Base-by-base conservation (phyloP, 768 basidiomycete genomes). In the Gyrodon lividus region DNA sequence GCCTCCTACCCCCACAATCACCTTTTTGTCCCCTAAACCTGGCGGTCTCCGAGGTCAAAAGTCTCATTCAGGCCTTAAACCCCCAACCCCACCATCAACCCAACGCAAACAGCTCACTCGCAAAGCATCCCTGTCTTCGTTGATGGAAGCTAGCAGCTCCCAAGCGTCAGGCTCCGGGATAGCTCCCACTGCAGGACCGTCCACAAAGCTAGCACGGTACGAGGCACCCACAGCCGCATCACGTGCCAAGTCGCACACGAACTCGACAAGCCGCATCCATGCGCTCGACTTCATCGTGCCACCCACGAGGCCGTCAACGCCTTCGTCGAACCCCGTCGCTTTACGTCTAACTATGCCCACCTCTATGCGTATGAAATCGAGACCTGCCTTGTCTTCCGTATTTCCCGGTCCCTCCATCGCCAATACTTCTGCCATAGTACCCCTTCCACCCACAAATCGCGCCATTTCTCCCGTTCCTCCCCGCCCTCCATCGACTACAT, bases 311-410 rank as follows among this genome's bases (percentile, higher is more conserved):
- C 89, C 89, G 2, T 84, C 82, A 22, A 92, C 91, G 2, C 89
- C 90, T 1, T 88, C 88, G 10, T 79, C 86, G 5, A 90, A 88
- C 67, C 77, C 88, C 19, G 80, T 78, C 10, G 89, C 88, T 17
- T 76, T 89, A 46, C 83, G 90, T 44, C 76, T 94, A 45, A 95
- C 92, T 22, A 87, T 93, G 87, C 92, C 92, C 2, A 92, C 89
- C 5, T 84, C 86, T 45, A 81, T 84, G 5, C 82, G 89, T 41
- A 70, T 84, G 24, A 92, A 89, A 72, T 73, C 82, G 3, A 80
- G 93, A 35, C 83, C 89, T 31, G 73, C 90, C 0, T 76, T 95
- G 30, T 83, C 86, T n/a, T 76, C 85, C 43, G 78, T 94, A 16
- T 95, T 93, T 66, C 78, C 80, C 30, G 67, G 72, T 16, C 65